A percentile compares a stretch with the other conserved stretches of the same genome.
Evolutionary conservation across 768 basidiomycete genomes (phyloP).

Genomic region (Tylopilus felleus): DNA sequence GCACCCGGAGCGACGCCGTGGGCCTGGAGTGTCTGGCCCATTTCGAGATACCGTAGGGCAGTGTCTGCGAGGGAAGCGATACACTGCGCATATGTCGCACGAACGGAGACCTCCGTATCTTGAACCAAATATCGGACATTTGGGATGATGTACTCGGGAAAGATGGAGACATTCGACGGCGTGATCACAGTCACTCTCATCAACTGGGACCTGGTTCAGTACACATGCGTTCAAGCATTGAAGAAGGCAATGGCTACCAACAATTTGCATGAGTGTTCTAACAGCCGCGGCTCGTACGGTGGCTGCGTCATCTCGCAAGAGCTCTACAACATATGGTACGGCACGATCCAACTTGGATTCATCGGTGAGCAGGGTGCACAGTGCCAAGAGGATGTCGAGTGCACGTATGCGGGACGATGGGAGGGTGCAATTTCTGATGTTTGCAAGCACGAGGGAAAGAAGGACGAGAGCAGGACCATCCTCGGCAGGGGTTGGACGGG

Average conservation of each 20-base stretch:
- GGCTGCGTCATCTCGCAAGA: slow-evolving; percentile 82
- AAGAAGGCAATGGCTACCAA: slow-evolving; percentile 37
- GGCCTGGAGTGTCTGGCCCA: slow-evolving; percentile 87
- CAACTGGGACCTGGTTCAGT: slow-evolving; percentile 39
- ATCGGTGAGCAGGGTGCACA: slow-evolving; percentile 80
- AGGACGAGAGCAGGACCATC: slow-evolving; percentile 90
- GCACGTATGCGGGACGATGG: slow-evolving; percentile 85
- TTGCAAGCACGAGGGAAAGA: slow-evolving; percentile 81
- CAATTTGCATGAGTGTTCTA: slow-evolving; percentile 78
- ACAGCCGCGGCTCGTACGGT: slow-evolving; percentile 78
- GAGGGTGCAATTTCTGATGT: slow-evolving; percentile 81
- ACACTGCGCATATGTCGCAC: slow-evolving; percentile 81
- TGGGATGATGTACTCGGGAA: slow-evolving; percentile 94
- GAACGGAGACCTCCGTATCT: slow-evolving; percentile 81
- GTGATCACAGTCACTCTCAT: slow-evolving; percentile 71
- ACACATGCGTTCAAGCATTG: neutral
- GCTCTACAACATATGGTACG: slow-evolving; percentile 86
- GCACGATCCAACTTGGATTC: slow-evolving; percentile 94
- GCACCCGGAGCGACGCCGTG: slow-evolving; percentile 56
- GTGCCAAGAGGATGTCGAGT: slow-evolving; percentile 81
- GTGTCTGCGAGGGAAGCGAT: slow-evolving; percentile 84
- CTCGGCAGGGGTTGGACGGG: slow-evolving; percentile 59
- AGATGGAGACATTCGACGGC: slow-evolving; percentile 62
- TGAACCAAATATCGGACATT: slow-evolving; percentile 79
- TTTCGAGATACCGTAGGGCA: slow-evolving; percentile 85